A percentile compares a stretch with the other conserved stretches of the same genome.
Evolutionary conservation across 306 rosid species (phyloP).

Genomic region (Urtica urens): DNA sequence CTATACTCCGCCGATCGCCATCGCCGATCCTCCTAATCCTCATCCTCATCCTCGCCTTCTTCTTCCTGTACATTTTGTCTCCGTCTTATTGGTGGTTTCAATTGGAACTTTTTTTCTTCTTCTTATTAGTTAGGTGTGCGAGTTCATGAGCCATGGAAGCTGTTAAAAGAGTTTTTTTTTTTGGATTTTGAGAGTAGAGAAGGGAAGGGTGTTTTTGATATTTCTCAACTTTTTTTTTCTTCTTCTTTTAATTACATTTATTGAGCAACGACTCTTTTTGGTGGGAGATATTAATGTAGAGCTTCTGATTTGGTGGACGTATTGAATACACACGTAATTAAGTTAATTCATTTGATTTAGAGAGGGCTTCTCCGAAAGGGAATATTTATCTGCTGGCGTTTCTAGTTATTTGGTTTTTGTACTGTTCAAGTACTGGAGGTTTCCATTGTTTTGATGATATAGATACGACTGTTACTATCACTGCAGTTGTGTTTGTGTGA

Average conservation of each 20-base stretch:
- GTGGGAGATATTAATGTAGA: constrained; percentile 1
- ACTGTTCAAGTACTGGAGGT: too few relatives aligned
- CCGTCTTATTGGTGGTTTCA: neutral
- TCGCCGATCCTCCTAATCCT: constrained; percentile 12
- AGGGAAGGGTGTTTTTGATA: neutral
- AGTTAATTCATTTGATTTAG: neutral
- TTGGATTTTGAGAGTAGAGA: neutral
- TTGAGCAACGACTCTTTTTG: neutral
- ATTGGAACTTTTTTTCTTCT: neutral
- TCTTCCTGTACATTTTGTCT: too few relatives aligned
- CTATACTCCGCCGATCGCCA: constrained; percentile 61
- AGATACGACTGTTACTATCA: too few relatives aligned
- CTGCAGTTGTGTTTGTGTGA: too few relatives aligned
- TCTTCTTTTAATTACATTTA: neutral
- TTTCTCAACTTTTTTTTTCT: neutral
- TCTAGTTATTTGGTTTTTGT: too few relatives aligned
- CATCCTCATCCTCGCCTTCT: too few relatives aligned
- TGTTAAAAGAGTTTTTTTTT: neutral
- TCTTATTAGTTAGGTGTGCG: neutral
- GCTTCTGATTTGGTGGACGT: constrained; percentile 2
- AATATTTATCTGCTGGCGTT: neutral
- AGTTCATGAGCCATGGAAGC: too few relatives aligned
- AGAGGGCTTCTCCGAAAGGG: neutral
- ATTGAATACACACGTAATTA: constrained; percentile 2
- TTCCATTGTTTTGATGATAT: too few relatives aligned